Evolutionary conservation across 768 basidiomycete species (phyloP).

Genomic region (Rubroboletus pulcherrimus): DNA sequence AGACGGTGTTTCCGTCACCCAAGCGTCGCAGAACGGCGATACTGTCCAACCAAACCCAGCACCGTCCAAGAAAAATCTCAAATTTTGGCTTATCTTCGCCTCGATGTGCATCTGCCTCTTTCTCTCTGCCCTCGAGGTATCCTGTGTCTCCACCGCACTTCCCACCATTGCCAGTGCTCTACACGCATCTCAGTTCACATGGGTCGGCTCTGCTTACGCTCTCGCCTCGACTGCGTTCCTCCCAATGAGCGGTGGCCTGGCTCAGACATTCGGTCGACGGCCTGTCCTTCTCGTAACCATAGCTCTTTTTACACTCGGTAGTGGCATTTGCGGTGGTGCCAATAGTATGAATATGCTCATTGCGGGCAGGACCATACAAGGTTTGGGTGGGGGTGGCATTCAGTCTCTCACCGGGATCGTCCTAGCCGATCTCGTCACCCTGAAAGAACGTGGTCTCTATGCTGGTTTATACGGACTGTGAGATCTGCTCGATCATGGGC

Average conservation of each 20-base stretch:
- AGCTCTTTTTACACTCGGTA: slow-evolving; percentile 39
- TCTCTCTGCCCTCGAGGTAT: slow-evolving; percentile 32
- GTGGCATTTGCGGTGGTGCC: slow-evolving; percentile 40
- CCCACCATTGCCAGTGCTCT: slow-evolving; percentile 41
- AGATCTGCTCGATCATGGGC: background rate
- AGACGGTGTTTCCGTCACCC: background rate
- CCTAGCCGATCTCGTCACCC: slow-evolving; percentile 43
- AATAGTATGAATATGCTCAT: slow-evolving; percentile 41
- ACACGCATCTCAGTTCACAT: slow-evolving; percentile 37
- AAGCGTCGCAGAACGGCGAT: background rate
- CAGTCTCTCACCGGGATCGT: slow-evolving; percentile 39
- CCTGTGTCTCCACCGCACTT: slow-evolving; percentile 38
- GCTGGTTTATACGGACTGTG: slow-evolving; percentile 37
- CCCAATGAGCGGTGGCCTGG: slow-evolving; percentile 37
- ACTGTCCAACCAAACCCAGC: background rate
- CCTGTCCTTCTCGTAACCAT: slow-evolving; percentile 32
- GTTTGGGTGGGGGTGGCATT: slow-evolving; percentile 40
- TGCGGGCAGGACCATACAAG: slow-evolving; percentile 40
- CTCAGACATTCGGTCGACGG: slow-evolving; percentile 39
- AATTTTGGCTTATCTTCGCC: slow-evolving; percentile 32
- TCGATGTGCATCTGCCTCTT: slow-evolving; percentile 28
- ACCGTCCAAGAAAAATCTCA: background rate
- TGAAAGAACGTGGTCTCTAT: slow-evolving; percentile 42
- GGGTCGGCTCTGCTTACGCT: slow-evolving; percentile 45
- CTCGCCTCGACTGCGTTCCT: slow-evolving; percentile 39